Percentiles rank a stretch among this genome's conserved stretches.
Conservation (phyloP, 805 yeast species). For the Ogataea nakhonphanomensis region DNA sequence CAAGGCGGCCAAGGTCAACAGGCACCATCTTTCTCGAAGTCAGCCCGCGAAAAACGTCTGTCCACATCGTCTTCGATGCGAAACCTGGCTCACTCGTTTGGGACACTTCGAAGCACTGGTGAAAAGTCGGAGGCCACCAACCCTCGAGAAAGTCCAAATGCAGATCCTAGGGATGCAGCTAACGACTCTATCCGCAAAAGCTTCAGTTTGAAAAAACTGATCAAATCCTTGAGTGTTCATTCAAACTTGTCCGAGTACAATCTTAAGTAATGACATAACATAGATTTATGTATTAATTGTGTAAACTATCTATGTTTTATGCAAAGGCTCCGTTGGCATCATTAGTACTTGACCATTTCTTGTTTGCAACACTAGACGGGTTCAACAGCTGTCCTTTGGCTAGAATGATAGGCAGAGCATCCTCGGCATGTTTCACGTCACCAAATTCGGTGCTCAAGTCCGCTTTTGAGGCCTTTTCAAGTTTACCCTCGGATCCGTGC, state of each 20-base stretch:
- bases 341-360: conserved; percentile 37
- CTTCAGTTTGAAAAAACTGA: conserved; percentile 16
- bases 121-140: not conserved
- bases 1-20: conserved; percentile 13
- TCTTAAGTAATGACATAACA: conserved; percentile 1
- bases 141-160: not conserved
- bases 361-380: conserved; percentile 23
- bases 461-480: conserved; percentile 67
- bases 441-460: conserved; percentile 72
- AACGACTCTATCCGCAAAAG: conserved; percentile 12
- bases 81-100: conserved; percentile 8
- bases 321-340: conserved; percentile 34
- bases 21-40: conserved; percentile 5
- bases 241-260: conserved; percentile 12
- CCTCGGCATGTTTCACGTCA: conserved; percentile 47
- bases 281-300: conserved; percentile 2
- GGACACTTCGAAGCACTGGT: not conserved
- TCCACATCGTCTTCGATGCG: conserved; percentile 17
- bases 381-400: conserved; percentile 54
- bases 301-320: not conserved
- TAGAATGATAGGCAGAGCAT: conserved; percentile 53
- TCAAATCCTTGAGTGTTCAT: conserved; percentile 18
- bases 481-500: conserved; percentile 64
- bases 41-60: conserved; percentile 2
- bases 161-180: not conserved